Base-by-base conservation (phyloP, 2,329 filamentous ascomycete species). In the Colletotrichum magnum region DNA sequence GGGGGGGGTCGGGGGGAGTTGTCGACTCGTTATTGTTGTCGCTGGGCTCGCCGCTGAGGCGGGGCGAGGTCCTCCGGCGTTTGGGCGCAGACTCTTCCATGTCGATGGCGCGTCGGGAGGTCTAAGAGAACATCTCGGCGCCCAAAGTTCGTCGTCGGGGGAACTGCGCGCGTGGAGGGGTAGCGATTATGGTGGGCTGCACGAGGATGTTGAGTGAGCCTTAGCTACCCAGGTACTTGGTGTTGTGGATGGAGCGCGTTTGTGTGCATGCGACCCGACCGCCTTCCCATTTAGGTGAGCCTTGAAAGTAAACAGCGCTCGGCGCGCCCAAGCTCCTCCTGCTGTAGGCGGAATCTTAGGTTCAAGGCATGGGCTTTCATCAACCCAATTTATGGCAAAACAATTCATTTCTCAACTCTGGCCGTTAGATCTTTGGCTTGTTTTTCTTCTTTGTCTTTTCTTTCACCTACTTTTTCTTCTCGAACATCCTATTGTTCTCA, bases 51-150 rank as follows among this genome's bases (percentile, higher is more conserved):
- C 75, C 72, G 72, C 84, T 75, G 26, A 82, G 83, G 24, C 83
- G 84, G 18, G 89, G 87, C 69, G 89, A 91, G 24, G 85, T 89
- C 76, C 89, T 90, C 75, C 89, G 87, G 76, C 89, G 84, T 79
- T 93, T 93, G 5, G 88, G 82, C 54, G 89, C 87, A 28, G 89
- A 88, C 64, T 85, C 82, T 71, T 89, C 87, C 82, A 83, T 83
- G 3, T 5, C 57, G 3, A 7, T 36, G 10, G 7, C n/a, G 45
- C 5, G 21, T 64, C 5, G 6, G 6, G 3, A 5, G 4, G 16
- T 21, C 18, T 45, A 57, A 39, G 39, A 9, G 39, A n/a, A 9
- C 61, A 67, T 65, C 6, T 61, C 47, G 36, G 0, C 26, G 26
- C 21, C 4, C 2, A 21, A 10, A 13, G 45, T 9, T 3, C 2